Base-by-base conservation (phyloP, 352 stramenopile genomes). In the Lagenidium giganteum region DNA sequence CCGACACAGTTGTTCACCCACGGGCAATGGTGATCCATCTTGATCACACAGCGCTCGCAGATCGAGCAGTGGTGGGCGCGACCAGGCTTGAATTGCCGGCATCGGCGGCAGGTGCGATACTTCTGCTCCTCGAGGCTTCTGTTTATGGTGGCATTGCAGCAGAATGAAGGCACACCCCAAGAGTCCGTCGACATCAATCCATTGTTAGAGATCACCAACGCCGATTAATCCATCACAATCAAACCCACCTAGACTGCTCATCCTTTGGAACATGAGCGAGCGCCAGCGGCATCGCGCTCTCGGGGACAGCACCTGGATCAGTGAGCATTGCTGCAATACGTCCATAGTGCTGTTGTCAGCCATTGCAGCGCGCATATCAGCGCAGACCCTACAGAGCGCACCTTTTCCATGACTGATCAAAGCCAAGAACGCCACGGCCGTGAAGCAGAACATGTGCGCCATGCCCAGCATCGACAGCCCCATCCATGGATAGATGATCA, bases 1-100 rank as follows among this genome's bases (percentile, higher is more conserved):
- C 96, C 96, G 42, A 99, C 95, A 65, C 96, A 99, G 80, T 99
- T 99, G 77, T 99, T 99, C 28, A 99, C 89, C 96, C 96, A 99
- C 20, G 95, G 95, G 66, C 96, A 98, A 64, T 99, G 95, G 88
- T 99, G 96, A 61, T 99, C 97, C 95, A 99, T 98, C 70, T 98
- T 98, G 47, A 98, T 89, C 42, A 98, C 89, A 48, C 94, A 98
- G 47, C 92, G 71, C 54, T 96, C 77, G 69, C 93, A 98, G 51
- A 98, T 96, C 40, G 84, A 96, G 72, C 95, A 98, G 67, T 98
- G 94, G 75, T 98, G 96, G 12, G 96, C 96, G 50, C 96, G 83
- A 22, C 78, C 78, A 12, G 96, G 96, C 62, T 99, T 99, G 71
- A 97, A 99, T 24, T 96, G 82, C 7, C 95, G 92, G 70, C 96